These are phyloP conservation scores for Lentinula boryana DNA, from an alignment of 768 basidiomycete species.

Conservation along the genomic window DNA sequence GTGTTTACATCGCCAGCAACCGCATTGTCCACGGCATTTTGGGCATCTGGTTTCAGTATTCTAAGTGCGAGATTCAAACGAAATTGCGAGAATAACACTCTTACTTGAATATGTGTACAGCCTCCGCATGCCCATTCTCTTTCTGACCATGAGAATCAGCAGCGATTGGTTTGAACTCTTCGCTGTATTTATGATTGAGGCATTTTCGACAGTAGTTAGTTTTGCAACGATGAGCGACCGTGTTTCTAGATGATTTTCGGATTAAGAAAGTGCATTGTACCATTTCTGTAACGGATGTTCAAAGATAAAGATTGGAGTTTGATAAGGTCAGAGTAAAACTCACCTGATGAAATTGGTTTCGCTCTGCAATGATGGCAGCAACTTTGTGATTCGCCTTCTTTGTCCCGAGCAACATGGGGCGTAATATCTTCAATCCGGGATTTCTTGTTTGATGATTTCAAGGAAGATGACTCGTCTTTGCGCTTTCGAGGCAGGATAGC, in stretches of 20 bases:
- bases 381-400: conserved; percentile 33
- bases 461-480: background rate
- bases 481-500: background rate
- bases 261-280: conserved; percentile 32
- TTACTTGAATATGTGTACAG: conserved; percentile 48
- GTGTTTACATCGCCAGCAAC: conserved; percentile 62
- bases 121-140: conserved; percentile 19
- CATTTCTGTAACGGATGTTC: conserved; percentile 14
- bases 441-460: conserved; percentile 37
- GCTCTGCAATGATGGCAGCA: conserved; percentile 72
- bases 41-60: conserved; percentile 48
- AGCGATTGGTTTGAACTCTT: conserved; percentile 39
- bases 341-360: conserved; percentile 50
- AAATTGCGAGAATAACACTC: conserved; percentile 8
- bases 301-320: background rate
- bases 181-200: conserved; percentile 62
- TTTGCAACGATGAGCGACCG: conserved; percentile 39
- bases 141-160: conserved; percentile 11
- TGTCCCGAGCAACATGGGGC: conserved; percentile 8
- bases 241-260: conserved; percentile 9
- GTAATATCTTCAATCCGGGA: conserved; percentile 16
- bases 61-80: background rate
- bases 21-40: conserved; percentile 60
- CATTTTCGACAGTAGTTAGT: conserved; percentile 61
- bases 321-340: background rate